These are phyloP conservation scores for Pelargonium cotyledonis DNA, from an alignment of 441 rosid genomes.

Conservation along the genomic window DNA sequence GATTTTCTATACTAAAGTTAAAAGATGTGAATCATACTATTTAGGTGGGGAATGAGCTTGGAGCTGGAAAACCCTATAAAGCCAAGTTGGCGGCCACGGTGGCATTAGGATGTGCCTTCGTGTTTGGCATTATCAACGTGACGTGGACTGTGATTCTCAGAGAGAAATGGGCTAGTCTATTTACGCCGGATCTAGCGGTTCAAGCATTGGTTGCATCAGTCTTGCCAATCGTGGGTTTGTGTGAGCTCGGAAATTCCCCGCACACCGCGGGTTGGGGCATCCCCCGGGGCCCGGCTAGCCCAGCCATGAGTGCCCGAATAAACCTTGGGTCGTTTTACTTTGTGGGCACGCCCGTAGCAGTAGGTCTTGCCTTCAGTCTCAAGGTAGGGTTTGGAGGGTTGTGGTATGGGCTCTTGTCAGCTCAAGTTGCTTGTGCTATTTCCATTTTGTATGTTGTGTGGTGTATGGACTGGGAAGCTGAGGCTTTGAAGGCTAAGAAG, in stretches of 20 bases:
- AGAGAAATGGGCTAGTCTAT: slow-evolving; percentile 70
- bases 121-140: slow-evolving; percentile 71
- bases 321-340: slow-evolving; percentile 81
- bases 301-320: slow-evolving; percentile 65
- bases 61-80: slow-evolving; percentile 79
- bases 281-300: slow-evolving; percentile 79
- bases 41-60: slow-evolving; percentile 94
- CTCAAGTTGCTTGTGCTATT: slow-evolving; percentile 73
- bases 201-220: slow-evolving; percentile 66
- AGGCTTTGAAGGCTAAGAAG: slow-evolving; percentile 61
- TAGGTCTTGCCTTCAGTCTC: slow-evolving; percentile 70
- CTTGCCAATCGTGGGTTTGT: slow-evolving; percentile 77
- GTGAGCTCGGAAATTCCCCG: slow-evolving; percentile 92
- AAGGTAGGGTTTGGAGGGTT: slow-evolving; percentile 74
- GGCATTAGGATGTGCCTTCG: slow-evolving; percentile 74
- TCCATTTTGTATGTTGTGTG: slow-evolving; percentile 59
- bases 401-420: slow-evolving; percentile 81
- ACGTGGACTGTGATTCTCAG: slow-evolving; percentile 66
- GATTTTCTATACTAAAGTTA: too few relatives aligned
- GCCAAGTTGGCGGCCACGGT: slow-evolving; percentile 80
- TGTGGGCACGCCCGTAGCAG: slow-evolving; percentile 89
- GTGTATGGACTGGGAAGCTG: slow-evolving; percentile 81
- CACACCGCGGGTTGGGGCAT: slow-evolving; percentile 96
- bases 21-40: neutral
- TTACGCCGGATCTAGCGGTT: slow-evolving; percentile 53